Conservation (phyloP, 495 filamentous ascomycete genomes). For the Podospora pseudoanserina region DNA sequence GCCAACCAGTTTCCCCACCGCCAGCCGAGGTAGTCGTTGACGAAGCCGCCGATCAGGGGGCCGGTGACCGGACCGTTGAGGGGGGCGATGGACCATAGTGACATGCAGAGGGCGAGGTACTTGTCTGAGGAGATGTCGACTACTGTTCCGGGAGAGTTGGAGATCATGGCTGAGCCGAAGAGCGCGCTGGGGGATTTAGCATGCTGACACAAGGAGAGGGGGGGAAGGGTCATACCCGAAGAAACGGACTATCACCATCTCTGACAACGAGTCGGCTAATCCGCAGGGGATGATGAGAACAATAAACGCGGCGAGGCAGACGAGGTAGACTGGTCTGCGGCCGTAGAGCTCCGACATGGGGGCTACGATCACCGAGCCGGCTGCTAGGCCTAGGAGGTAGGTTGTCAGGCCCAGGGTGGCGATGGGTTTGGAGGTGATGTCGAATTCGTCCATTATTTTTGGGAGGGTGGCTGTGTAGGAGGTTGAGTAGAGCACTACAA, state of each 20-base stretch:
- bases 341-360: constrained; percentile 76
- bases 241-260: constrained; percentile 67
- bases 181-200: constrained; percentile 49
- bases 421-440: constrained; percentile 49
- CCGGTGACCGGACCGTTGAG: constrained; percentile 68
- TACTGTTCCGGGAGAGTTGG: constrained; percentile 78
- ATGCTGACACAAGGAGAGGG: not conserved
- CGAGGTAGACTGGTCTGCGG: constrained; percentile 66
- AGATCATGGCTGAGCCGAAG: constrained; percentile 74
- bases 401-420: constrained; percentile 75
- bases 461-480: constrained; percentile 70
- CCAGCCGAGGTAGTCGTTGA: constrained; percentile 76
- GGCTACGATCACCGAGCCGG: constrained; percentile 69
- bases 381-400: constrained; percentile 71
- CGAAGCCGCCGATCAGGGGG: constrained; percentile 72
- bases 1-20: constrained; percentile 80
- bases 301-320: constrained; percentile 58
- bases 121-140: constrained; percentile 72
- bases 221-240: constrained; percentile 39
- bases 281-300: constrained; percentile 69
- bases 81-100: constrained; percentile 72
- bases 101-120: constrained; percentile 67
- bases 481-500: constrained; percentile 81
- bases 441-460: constrained; percentile 65
- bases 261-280: constrained; percentile 58